Percentiles rank a stretch among this genome's conserved stretches.
Evolutionary conservation across 495 filamentous ascomycete species (phyloP).

Genomic region (Penicillium maclennaniae): DNA sequence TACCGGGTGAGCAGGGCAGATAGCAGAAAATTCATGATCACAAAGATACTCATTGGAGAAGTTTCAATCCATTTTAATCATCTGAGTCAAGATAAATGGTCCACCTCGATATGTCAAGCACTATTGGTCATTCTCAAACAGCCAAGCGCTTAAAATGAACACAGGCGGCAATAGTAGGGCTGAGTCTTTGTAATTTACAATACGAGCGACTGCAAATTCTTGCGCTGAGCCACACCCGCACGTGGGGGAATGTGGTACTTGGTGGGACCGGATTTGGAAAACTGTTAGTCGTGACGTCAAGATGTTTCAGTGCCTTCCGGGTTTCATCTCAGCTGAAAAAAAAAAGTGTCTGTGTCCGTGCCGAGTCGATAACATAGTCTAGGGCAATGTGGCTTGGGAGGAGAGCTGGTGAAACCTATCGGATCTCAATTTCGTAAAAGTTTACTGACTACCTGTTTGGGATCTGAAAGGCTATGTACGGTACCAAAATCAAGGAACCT

Average conservation of each 20-base stretch:
- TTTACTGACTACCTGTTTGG: background rate
- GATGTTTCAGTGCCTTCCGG: constrained; percentile 17
- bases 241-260: constrained; percentile 16
- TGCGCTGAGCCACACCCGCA: constrained; percentile 14
- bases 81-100: background rate
- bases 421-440: background rate
- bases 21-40: background rate
- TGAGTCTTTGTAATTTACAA: background rate
- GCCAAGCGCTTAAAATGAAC: background rate
- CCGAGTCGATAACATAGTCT: constrained; percentile 4
- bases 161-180: background rate
- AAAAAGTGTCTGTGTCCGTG: constrained; percentile 3
- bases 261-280: constrained; percentile 7
- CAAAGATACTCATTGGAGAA: background rate
- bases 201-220: background rate
- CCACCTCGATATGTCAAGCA: background rate
- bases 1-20: no score
- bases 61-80: background rate
- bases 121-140: background rate
- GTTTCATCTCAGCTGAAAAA: background rate
- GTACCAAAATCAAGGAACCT: background rate
- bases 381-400: no score
- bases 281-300: constrained; percentile 26
- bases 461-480: background rate
- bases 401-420: background rate